Conservation (phyloP, 2,329 filamentous ascomycete genomes). For the Cladorrhinum sp. region DNA sequence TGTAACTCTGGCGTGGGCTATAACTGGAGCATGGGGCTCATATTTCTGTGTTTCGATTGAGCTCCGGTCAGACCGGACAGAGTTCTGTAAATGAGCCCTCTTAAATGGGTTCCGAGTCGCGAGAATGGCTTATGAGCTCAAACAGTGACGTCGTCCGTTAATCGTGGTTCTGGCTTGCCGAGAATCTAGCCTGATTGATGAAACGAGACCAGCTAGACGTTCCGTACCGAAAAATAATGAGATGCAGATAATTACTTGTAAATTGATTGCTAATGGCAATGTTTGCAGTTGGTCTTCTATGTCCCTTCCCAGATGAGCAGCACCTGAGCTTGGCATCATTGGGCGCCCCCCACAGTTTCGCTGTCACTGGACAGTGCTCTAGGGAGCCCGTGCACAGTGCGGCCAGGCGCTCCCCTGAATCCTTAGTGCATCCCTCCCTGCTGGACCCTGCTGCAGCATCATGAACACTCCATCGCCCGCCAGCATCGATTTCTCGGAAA, state of each 20-base stretch:
- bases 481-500: no score
- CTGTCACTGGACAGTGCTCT: not conserved
- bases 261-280: not conserved
- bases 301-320: not conserved
- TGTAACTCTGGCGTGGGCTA: not conserved
- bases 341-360: not conserved
- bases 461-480: not conserved
- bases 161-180: no score
- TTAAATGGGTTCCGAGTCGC: no score
- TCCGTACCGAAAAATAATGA: no score
- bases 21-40: not conserved
- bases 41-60: not conserved
- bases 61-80: not conserved
- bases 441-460: no score
- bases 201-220: no score
- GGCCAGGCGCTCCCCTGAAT: not conserved
- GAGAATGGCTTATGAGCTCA: no score
- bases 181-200: no score
- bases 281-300: not conserved
- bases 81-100: no score
- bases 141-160: no score
- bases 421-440: not conserved
- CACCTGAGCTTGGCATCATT: constrained; percentile 4
- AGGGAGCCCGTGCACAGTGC: not conserved
- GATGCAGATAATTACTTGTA: no score